Conservation (phyloP, 345 rosid species). For the Citrus unshiu region DNA sequence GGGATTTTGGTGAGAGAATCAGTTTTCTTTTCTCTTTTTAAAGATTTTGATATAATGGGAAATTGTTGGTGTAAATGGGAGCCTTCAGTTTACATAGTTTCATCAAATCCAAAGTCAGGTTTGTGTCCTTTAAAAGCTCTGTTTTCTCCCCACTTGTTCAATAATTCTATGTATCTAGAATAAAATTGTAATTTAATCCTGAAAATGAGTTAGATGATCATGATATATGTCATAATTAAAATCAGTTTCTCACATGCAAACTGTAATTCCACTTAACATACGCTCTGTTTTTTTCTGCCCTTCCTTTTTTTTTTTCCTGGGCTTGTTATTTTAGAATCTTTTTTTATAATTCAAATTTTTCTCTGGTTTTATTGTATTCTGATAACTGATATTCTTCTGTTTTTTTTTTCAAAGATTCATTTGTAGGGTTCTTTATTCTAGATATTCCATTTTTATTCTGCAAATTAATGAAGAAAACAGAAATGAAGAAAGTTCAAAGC, state of each 20-base stretch:
- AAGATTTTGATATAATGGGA: conserved; percentile 46
- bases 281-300: not conserved
- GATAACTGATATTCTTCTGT: not conserved
- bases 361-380: not conserved
- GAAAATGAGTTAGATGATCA: not conserved
- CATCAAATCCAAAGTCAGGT: conserved; percentile 92
- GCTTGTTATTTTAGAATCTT: not conserved
- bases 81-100: conserved; percentile 70
- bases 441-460: not conserved
- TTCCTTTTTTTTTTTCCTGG: not conserved
- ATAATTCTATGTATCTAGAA: not conserved
- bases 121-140: conserved; percentile 9
- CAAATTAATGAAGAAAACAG: not conserved
- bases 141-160: not conserved
- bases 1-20: conserved; percentile 16
- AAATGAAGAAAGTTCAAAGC: not conserved
- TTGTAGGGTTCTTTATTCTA: not conserved
- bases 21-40: not conserved
- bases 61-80: conserved; percentile 79
- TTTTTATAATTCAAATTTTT: not conserved
- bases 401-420: not conserved
- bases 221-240: not conserved
- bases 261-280: not conserved
- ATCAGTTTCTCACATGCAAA: not conserved
- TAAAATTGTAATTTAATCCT: not conserved